Evolutionary conservation across 148 eudicot species (phyloP), one percentile per base, ranked within the genome.

Genomic region (Rhododendron molle): DNA sequence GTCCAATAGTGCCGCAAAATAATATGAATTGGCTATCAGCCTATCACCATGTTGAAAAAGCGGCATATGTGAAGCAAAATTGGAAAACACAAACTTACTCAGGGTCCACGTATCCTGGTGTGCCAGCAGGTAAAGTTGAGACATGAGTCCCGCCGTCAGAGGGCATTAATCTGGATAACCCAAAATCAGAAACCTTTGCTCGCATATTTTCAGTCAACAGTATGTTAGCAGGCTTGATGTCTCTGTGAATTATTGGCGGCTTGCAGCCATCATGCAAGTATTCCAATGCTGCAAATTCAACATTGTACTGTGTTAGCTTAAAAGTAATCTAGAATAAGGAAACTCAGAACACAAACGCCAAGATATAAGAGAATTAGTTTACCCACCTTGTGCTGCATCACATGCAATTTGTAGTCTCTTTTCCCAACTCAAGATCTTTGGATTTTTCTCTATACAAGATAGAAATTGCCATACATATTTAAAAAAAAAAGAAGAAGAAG

Each of bases 221-320:
- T 38, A 69, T 83, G 50, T 83, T 83, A 40, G 18, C 26, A 30
- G 79, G 20, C 79, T 83, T 72, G 28, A 83, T 46, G 77, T 83
- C 85, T 49, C 85, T 46, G 65, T 83, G 78, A 60, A 83, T 72
- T 83, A 83, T 83, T 13, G 62, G 85, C 0, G 85, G 85, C 30
- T 72, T 72, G 65, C 85, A 83, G 2, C 85, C 79, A 30, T 71
- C 11, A 32, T 71, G 85, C 65, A 73, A 34, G 23, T 73, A 73
- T 16, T 6, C 77, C 44, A 73, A 14, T 1, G 4, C 77, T 73
- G 21, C 77, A 73, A 32, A 34, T 2, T 28, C 20, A 32, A 72
- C 5, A 13, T 3, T 4, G 38, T 32, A 12, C 7, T 72, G 16
- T 32, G 38, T 72, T 72, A 32, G 21, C 14, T 72, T 32, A 72